These are phyloP conservation scores for Tetratostichococcus sp. DNA, from an alignment of 139 green algal genomes.

Conservation along the genomic window DNA sequence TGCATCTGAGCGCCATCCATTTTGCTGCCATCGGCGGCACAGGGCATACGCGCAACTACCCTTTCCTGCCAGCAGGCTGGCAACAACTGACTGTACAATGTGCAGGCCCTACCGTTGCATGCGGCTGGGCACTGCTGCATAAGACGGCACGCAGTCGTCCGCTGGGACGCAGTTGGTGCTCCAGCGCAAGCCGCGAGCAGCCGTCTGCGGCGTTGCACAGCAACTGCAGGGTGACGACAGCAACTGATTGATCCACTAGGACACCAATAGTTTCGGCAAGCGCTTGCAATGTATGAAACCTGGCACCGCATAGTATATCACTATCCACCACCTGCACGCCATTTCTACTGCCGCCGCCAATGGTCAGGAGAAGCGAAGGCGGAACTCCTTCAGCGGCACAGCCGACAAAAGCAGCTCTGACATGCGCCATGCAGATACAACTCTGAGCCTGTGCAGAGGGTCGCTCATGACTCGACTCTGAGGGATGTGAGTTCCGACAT, in stretches of 20 bases:
- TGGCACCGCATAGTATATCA: no score
- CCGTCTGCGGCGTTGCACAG: constrained; percentile 68
- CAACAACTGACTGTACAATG: background rate
- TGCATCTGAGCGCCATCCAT: background rate
- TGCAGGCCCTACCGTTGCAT: constrained; percentile 7
- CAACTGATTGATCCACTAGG: no score
- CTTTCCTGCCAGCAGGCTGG: background rate
- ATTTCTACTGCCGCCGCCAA: background rate
- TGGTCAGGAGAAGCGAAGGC: background rate
- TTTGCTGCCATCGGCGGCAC: no score
- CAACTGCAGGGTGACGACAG: constrained; percentile 41
- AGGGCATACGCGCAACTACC: no score
- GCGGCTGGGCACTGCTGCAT: constrained; percentile 5
- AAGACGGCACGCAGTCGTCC: constrained; percentile 33
- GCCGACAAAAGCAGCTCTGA: background rate
- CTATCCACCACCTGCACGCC: background rate
- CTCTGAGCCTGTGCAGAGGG: no score
- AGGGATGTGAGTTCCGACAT: background rate
- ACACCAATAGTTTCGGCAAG: no score
- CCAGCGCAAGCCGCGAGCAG: constrained; percentile 58
- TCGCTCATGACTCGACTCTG: no score
- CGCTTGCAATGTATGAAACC: no score
- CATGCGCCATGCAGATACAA: background rate
- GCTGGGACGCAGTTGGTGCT: constrained; percentile 58
- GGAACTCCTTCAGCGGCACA: background rate